phyloP scores from a whole-genome alignment of 1,284 basidiomycete genomes.

The Hortiboletus rubellus region DNA sequence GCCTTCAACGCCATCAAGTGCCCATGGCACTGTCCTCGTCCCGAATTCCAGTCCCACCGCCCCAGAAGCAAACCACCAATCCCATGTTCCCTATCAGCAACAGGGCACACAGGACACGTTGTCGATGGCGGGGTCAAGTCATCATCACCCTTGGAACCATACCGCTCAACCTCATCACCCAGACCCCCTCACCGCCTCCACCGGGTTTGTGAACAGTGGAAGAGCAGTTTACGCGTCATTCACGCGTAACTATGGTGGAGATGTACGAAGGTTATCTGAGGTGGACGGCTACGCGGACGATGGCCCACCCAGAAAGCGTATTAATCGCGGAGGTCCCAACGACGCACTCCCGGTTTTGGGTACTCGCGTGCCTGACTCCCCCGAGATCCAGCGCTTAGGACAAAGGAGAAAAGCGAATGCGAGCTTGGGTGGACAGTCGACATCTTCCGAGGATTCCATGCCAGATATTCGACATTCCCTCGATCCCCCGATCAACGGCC shows the following conservation, averaged over 20 bases:
- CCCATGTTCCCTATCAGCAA: constrained; percentile 41
- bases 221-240: constrained; percentile 48
- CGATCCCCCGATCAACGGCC: constrained; percentile 45
- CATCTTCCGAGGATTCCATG: constrained; percentile 67
- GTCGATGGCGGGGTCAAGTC: constrained; percentile 40
- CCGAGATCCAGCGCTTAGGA: constrained; percentile 53
- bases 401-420: constrained; percentile 47
- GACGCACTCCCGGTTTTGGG: constrained; percentile 27
- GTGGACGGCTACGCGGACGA: constrained; percentile 46
- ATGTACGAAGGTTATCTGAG: constrained; percentile 36
- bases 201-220: constrained; percentile 52
- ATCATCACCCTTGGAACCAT: constrained; percentile 40
- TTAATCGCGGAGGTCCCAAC: constrained; percentile 52
- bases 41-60: constrained; percentile 69
- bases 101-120: constrained; percentile 43
- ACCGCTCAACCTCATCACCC: constrained; percentile 35
- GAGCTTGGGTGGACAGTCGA: constrained; percentile 40
- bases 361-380: constrained; percentile 46
- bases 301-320: constrained; percentile 68
- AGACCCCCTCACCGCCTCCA: constrained; percentile 62
- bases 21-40: constrained; percentile 58
- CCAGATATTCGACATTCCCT: constrained; percentile 44
- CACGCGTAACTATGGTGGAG: constrained; percentile 43
- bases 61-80: constrained; percentile 39
- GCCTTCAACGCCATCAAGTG: constrained; percentile 37